These are phyloP conservation scores for Fagopyrum tataricum DNA, from an alignment of 148 eudicot species.

Conservation along the genomic window DNA sequence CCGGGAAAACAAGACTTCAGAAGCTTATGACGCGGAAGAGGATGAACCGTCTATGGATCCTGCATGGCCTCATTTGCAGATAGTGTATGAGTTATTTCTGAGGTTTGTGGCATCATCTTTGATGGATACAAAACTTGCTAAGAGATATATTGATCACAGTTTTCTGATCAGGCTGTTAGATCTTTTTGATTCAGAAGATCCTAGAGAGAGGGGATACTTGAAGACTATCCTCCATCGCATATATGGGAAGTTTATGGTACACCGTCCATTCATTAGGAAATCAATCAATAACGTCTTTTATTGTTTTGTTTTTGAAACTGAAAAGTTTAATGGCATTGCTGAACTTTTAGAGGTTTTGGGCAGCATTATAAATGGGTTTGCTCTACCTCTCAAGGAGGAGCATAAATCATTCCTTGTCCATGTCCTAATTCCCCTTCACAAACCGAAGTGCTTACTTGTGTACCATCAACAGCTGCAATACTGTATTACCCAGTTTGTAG, in stretches of 20 bases:
- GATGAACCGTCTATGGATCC: constrained; percentile 74
- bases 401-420: constrained; percentile 62
- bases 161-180: constrained; percentile 58
- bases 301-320: constrained; percentile 57
- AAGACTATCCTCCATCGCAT: constrained; percentile 51
- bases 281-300: constrained; percentile 63
- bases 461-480: constrained; percentile 72
- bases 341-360: constrained; percentile 74
- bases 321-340: constrained; percentile 67
- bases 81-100: constrained; percentile 50
- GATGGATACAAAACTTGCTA: constrained; percentile 61
- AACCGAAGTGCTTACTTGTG: constrained; percentile 67
- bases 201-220: constrained; percentile 69
- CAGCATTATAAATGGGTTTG: constrained; percentile 77
- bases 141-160: constrained; percentile 51
- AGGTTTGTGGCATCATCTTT: constrained; percentile 63
- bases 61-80: constrained; percentile 67
- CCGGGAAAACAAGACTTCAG: constrained; percentile 37
- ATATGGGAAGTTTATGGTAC: constrained; percentile 6
- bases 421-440: constrained; percentile 65
- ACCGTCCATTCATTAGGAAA: constrained; percentile 65
- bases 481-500: constrained; percentile 67
- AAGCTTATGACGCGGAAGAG: constrained; percentile 59
- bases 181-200: constrained; percentile 77
- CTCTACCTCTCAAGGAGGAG: constrained; percentile 76